These are phyloP conservation scores for Pouteria glomerata DNA, from an alignment of 148 eudicot genomes.

Conservation along the genomic window DNA sequence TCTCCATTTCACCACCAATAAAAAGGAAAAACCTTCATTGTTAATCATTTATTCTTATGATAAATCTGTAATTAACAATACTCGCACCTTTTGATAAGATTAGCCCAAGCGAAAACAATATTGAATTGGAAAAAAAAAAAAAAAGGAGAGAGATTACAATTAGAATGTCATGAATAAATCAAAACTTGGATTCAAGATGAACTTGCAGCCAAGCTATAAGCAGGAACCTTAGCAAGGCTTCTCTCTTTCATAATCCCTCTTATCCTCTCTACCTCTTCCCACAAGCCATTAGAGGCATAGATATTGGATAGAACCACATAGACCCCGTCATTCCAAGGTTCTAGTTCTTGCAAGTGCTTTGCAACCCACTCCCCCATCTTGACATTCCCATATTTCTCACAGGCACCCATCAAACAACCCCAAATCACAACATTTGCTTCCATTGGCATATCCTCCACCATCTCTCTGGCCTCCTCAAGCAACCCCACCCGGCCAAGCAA, in stretches of 20 bases:
- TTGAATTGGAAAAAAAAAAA: not conserved
- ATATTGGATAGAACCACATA: slow-evolving; percentile 72
- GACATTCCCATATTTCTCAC: slow-evolving; percentile 66
- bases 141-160: not conserved
- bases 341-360: slow-evolving; percentile 50
- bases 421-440: slow-evolving; percentile 62
- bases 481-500: slow-evolving; percentile 58
- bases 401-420: slow-evolving; percentile 83
- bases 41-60: not conserved
- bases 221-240: slow-evolving; percentile 62
- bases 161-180: not conserved
- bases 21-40: not conserved
- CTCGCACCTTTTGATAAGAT: not conserved
- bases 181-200: slow-evolving; percentile 10
- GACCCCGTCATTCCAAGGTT: slow-evolving; percentile 80
- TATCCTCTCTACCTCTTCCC: slow-evolving; percentile 60
- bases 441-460: slow-evolving; percentile 59
- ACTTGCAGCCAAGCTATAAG: slow-evolving; percentile 42
- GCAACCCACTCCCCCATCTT: slow-evolving; percentile 72
- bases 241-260: slow-evolving; percentile 58
- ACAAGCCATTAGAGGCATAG: slow-evolving; percentile 61
- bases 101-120: not conserved
- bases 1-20: not conserved
- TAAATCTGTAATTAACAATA: not conserved
- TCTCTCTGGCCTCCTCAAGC: slow-evolving; percentile 46